Base-by-base conservation (phyloP, 768 basidiomycete species). In the Amanita rubescens region DNA sequence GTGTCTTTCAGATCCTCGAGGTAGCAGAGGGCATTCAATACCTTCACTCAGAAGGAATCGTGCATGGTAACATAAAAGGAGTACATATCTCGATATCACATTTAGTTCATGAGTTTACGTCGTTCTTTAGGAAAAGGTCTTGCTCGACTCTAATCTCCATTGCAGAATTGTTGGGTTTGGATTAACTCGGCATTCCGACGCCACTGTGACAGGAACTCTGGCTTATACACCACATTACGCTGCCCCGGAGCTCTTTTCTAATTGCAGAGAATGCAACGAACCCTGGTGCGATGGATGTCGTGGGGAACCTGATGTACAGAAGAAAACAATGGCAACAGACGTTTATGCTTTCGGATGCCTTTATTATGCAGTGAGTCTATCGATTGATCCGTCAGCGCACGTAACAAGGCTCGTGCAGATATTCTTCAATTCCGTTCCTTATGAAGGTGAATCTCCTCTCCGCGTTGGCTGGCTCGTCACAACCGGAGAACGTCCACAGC, bases 331-430 rank as follows among this genome's bases (percentile, higher is more conserved):
- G 27, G 30, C 1, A 27, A 24, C 50, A 15, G 50, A 51, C 27
- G 50, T 51, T n/a, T 51, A 51, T 42, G 50, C 50, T 5, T 51
- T 51, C 20, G 38, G 38, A 3, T 51, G 38, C 10, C 50, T 51
- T 19, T 51, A 51, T 27, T 51, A 42, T 32, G 38, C 38, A 10
- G 50, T 42, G 25, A 27, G 14, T 42, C 12, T 10, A 1, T 27
- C 6, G 11, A 32, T 32, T 27, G 22, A 15, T 41, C 14, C 14
- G 8, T 30, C 27, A 30, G 9, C 39, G n/a, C 12, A n/a, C 43
- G 12, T 20, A 24, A 20, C 27, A 32, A 48, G 14, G n/a, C 25
- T 15, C 24, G 8, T 9, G 19, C 10, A 39, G 49, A 32, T 42
- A 4, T 37, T n/a, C 12, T 51, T 42, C 19, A 20, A 42, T 42